Evolutionary conservation across 495 filamentous ascomycete genomes (phyloP), one percentile per base, ranked within the genome.

Genomic region (Talaromyces adpressus): DNA sequence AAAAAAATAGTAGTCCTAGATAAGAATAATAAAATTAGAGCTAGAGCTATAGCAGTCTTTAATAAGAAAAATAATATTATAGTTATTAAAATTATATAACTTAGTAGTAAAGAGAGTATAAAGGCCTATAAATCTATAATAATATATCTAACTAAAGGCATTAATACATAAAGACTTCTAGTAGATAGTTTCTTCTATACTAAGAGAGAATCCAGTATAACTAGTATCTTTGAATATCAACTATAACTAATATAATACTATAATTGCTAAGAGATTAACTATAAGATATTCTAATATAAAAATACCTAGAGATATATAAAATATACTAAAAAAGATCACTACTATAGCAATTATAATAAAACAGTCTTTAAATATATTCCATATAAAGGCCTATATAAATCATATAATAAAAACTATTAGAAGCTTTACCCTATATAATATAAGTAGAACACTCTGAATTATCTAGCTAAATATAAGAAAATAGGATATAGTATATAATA

Each of bases 41-140:
- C 9, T 0, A 66, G 54, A 64, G 70, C 68, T 0, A 30, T 62
- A 0, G 68, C 30, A 27, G 68, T 61, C 57, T 49, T 72, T 4
- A 58, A 67, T 22, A 64, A 70, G 34, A 67, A 72, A 41, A 70
- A 72, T 12, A 59, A 70, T 52, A n/a, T 45, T 8, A 68, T 63
- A 6, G 64, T 72, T 11, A 66, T 67, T 1, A 72, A 68, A 36
- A 70, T 72, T 8, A 23, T 62, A 36, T 75, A 67, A 72, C 73
- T 76, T 12, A 75, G 68, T 62, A 73, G 54, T 0, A 75, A 71
- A 65, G 67, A 76, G 9, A 56, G 1, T 11, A 63, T 52, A 5
- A 76, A 74, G 51, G 56, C 72, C 3, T 72, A 74, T 70, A 63
- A 70, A 16, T 75, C 68, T 14, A 74, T 74, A 65, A 70, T 74